phyloP scores from a whole-genome alignment of 345 rosid species.

The Viola odorata region DNA sequence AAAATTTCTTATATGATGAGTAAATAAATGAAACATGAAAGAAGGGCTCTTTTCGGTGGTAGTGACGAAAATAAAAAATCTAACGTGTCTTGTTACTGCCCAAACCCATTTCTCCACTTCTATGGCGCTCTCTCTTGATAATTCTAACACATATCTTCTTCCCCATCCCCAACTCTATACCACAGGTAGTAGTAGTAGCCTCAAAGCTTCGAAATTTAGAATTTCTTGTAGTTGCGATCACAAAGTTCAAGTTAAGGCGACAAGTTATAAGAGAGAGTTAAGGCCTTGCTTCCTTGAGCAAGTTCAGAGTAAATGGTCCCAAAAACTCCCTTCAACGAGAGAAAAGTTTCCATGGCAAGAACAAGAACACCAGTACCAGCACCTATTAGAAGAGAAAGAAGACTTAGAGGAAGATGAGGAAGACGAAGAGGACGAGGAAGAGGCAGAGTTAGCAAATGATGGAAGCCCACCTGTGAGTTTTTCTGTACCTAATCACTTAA shows the following conservation, averaged over 20 bases:
- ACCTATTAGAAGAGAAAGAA: constrained; percentile 9
- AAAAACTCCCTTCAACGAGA: constrained; percentile 38
- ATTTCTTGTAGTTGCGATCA: constrained; percentile 19
- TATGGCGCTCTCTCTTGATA: neutral
- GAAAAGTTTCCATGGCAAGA: constrained; percentile 73
- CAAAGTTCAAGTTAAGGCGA: constrained; percentile 17
- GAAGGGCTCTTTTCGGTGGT: too few relatives aligned
- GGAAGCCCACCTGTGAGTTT: constrained; percentile 17
- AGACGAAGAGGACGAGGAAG: constrained; percentile 16
- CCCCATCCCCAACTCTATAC: neutral
- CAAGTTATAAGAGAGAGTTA: constrained; percentile 39
- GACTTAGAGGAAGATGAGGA: neutral
- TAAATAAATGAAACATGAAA: too few relatives aligned
- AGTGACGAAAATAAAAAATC: too few relatives aligned
- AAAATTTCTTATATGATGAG: too few relatives aligned
- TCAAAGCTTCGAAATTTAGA: constrained; percentile 15
- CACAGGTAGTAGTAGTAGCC: neutral
- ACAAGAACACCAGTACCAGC: constrained; percentile 21
- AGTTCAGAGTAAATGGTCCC: constrained; percentile 67
- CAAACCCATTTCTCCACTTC: neutral
- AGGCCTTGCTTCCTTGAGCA: constrained; percentile 70
- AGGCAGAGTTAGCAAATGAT: constrained; percentile 24
- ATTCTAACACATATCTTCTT: neutral
- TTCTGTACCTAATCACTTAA: constrained; percentile 16
- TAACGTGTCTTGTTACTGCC: too few relatives aligned